Conservation (phyloP, 2,329 filamentous ascomycete genomes). For the Penicillium freii region DNA sequence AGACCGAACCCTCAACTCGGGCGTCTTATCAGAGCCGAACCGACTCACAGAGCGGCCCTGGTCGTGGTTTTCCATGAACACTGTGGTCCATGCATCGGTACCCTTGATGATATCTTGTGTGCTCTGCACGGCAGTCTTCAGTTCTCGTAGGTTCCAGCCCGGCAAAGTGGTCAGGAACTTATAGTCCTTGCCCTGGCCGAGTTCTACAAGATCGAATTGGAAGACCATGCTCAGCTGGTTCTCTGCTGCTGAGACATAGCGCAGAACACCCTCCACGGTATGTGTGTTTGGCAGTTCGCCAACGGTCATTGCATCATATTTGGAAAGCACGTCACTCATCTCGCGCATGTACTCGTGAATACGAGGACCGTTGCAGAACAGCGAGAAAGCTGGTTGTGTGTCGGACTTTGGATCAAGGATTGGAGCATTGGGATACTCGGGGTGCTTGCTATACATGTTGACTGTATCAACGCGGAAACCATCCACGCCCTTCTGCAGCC, state of each 20-base stretch:
- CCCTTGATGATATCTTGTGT: conserved; percentile 55
- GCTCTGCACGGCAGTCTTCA: conserved; percentile 45
- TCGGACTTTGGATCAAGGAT: conserved; percentile 48
- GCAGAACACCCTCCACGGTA: conserved; percentile 56
- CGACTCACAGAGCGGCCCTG: conserved; percentile 57
- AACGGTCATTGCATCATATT: conserved; percentile 67
- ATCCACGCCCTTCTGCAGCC: conserved; percentile 68
- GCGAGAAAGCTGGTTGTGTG: conserved; percentile 53
- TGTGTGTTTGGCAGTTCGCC: conserved; percentile 67
- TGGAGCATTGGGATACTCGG: conserved; percentile 56
- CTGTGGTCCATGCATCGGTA: conserved; percentile 53
- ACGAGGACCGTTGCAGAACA: conserved; percentile 66
- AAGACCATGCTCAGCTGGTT: conserved; percentile 69
- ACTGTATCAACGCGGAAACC: conserved; percentile 69
- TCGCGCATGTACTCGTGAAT: conserved; percentile 68
- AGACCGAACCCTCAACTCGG: conserved; percentile 44
- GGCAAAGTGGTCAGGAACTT: conserved; percentile 48
- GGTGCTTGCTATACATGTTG: conserved; percentile 57
- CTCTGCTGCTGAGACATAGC: conserved; percentile 59
- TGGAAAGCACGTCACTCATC: conserved; percentile 60
- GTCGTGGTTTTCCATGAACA: conserved; percentile 65
- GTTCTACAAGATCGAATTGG: conserved; percentile 52
- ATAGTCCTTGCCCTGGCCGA: conserved; percentile 50
- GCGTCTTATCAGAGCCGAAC: conserved; percentile 52
- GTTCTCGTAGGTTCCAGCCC: conserved; percentile 48